phyloP scores from a whole-genome alignment of 176 grass and related monocot species.

The Aegilops speltoides region DNA sequence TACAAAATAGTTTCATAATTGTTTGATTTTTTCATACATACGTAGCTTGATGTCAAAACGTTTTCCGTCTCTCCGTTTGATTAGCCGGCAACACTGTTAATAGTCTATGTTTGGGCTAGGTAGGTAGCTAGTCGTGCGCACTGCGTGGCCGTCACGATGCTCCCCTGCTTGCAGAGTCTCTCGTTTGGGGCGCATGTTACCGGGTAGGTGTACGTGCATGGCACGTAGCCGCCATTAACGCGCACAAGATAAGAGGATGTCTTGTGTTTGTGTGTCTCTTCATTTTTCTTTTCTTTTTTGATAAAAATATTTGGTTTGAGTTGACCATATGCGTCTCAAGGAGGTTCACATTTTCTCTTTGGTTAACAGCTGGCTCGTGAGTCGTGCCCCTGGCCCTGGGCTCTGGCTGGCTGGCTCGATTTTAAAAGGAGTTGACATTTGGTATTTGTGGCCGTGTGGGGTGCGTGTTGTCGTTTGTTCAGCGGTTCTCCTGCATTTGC shows the following conservation, averaged over 20 bases:
- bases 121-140: constrained; percentile 25
- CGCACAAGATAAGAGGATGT: constrained; percentile 24
- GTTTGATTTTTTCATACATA: too few relatives aligned
- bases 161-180: neutral
- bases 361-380: neutral
- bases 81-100: neutral
- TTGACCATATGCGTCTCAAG: neutral
- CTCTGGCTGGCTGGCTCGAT: neutral
- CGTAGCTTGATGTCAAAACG: neutral
- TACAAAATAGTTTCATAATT: too few relatives aligned
- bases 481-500: neutral
- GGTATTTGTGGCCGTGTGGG: neutral
- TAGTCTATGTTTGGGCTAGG: neutral
- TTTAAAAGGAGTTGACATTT: constrained; percentile 26
- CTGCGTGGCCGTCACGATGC: constrained; percentile 53
- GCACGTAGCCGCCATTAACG: constrained; percentile 48
- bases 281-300: neutral
- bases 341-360: neutral
- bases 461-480: neutral
- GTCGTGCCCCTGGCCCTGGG: neutral
- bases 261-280: neutral
- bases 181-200: neutral
- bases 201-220: constrained; percentile 23
- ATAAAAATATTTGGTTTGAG: neutral
- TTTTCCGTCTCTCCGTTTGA: neutral